A percentile compares a stretch with the other conserved stretches of the same genome.
Conservation (phyloP, 176 grass and related monocot genomes). For the Guadua angustifolia region DNA sequence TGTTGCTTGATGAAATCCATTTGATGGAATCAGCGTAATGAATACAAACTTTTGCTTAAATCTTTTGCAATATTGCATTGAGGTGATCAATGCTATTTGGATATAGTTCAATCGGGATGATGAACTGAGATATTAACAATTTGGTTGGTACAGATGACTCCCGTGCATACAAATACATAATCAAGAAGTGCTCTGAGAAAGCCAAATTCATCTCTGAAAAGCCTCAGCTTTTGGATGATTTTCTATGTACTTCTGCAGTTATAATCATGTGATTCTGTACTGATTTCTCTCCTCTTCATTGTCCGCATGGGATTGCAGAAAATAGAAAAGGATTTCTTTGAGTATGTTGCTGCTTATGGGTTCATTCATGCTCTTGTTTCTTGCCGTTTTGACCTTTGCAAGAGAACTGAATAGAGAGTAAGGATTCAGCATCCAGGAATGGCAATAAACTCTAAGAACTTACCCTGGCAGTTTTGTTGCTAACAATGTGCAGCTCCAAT, state of each 20-base stretch:
- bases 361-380: conserved; percentile 2
- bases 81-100: not conserved
- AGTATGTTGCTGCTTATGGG: conserved; percentile 6
- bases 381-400: not conserved
- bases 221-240: not conserved
- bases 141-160: not conserved
- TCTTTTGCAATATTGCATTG: not conserved
- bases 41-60: not conserved
- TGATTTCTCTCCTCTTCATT: conserved; percentile 10
- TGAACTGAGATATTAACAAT: not conserved
- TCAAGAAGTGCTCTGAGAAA: conserved; percentile 15
- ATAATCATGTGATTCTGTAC: conserved; percentile 1
- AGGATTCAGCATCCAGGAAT: not conserved
- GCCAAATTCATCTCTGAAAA: not conserved
- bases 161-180: not conserved
- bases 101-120: not conserved
- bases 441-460: not conserved
- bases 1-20: conserved; percentile 8
- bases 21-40: conserved; percentile 21
- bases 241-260: not conserved
- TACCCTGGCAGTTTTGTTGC: not conserved
- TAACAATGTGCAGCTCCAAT: conserved; percentile 1
- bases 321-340: not conserved
- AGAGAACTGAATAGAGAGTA: not conserved
- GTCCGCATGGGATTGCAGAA: not conserved